Evolutionary conservation across 2,329 filamentous ascomycete species (phyloP), one percentile per base, ranked within the genome.

Genomic region (Claviceps quebecensis): DNA sequence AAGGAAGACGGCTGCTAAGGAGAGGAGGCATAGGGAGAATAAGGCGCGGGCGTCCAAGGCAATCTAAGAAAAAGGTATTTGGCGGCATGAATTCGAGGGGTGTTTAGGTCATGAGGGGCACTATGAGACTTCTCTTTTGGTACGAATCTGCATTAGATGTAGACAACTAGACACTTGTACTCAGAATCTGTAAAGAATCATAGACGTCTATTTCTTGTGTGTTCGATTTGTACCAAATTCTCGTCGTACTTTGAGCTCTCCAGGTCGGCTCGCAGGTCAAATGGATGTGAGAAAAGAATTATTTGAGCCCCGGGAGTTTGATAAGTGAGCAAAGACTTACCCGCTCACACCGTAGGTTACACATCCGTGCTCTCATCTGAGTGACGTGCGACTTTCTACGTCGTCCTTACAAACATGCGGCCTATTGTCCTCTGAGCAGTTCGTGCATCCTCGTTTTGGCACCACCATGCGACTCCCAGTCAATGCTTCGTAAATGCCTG

Each of bases 11-110:
- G 80, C 72, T 4, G 71, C 74, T 36, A 86, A 86, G 71, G 79
- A 83, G 65, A 83, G 80, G 69, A 72, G 81, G 47, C 81, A 84
- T 60, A 71, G 76, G 52, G 81, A 84, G 55, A 84, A 84, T 61
- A 77, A 75, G 60, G 73, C 77, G 37, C 69, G 77, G 51, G 73
- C 74, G 16, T 68, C 65, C 3, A 69, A 63, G 53, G 65, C 66
- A 4, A 60, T 65, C 44, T 70, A 60, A 47, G 29, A 9, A 9
- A 9, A 11, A 34, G 29, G 29, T 11, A 11, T 34, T 34, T 11
- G 29, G 29, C 9, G 29, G 29, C 11, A 9, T 11, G 29, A 11
- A 11, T 11, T 34, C 4, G 29, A 34, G 29, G 4, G 29, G 29
- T 11, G 9, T 11, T 34, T 4, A 34, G 29, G 9, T 34, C 3